These are phyloP conservation scores for Metschnikowia anglica DNA, from an alignment of 805 yeast genomes.

Conservation along the genomic window DNA sequence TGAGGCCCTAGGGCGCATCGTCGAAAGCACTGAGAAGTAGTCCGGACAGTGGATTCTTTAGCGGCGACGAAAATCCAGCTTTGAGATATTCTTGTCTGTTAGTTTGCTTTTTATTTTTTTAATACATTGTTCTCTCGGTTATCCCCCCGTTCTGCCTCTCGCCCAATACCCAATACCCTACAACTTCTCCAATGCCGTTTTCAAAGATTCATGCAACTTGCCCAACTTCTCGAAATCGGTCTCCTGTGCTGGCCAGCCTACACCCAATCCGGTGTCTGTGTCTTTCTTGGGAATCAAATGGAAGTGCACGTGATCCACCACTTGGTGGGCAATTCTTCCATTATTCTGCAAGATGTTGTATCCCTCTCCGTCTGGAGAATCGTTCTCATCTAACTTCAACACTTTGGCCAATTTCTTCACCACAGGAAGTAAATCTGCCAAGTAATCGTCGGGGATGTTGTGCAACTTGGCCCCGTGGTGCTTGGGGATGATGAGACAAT, in stretches of 20 bases:
- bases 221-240: constrained; percentile 75
- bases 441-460: constrained; percentile 86
- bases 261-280: constrained; percentile 68
- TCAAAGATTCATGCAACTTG: constrained; percentile 59
- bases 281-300: constrained; percentile 91
- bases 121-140: no score
- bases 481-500: constrained; percentile 87
- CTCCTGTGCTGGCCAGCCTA: constrained; percentile 92
- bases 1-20: no score
- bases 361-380: constrained; percentile 64
- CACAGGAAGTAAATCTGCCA: constrained; percentile 82
- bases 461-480: constrained; percentile 91
- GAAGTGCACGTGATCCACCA: constrained; percentile 94
- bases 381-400: constrained; percentile 60
- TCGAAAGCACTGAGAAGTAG: no score
- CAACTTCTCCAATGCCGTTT: constrained; percentile 26
- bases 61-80: no score
- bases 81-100: no score
- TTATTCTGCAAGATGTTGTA: constrained; percentile 92
- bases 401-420: constrained; percentile 83
- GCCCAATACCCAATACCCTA: background rate
- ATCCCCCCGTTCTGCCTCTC: no score
- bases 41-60: no score
- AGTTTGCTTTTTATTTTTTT: no score
- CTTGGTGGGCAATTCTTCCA: constrained; percentile 93